A percentile compares a stretch with the other conserved stretches of the same genome.
Evolutionary conservation across 345 rosid species (phyloP).

Genomic region (Theobroma cacao): DNA sequence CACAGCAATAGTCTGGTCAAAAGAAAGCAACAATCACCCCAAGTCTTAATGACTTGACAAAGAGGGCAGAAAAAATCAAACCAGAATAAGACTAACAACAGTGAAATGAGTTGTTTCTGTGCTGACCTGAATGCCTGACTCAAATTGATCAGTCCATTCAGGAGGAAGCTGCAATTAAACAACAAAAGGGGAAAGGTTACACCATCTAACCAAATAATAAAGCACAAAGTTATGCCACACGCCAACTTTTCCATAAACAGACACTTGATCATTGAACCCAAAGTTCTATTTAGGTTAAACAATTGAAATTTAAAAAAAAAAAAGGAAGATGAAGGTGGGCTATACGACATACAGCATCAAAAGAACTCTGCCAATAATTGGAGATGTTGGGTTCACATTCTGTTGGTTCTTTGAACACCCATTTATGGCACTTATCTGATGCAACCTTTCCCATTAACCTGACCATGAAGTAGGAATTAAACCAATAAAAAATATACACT

Average conservation of each 20-base stretch:
- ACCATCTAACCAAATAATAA: constrained; percentile 24
- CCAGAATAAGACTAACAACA: not conserved
- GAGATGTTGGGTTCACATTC: constrained; percentile 94
- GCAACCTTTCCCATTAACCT: constrained; percentile 99
- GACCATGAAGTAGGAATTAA: constrained; percentile 16
- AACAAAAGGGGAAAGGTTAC: constrained; percentile 23
- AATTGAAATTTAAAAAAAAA: not conserved
- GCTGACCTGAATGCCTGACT: constrained; percentile 96
- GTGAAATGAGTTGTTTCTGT: not conserved
- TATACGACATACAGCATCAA: constrained; percentile 75
- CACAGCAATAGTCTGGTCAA: constrained; percentile 88
- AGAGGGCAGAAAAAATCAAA: not conserved
- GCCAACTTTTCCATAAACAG: not conserved
- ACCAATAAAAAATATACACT: constrained; percentile 7
- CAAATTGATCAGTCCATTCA: constrained; percentile 99
- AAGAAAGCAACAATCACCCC: not conserved
- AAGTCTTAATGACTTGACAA: constrained; percentile 12
- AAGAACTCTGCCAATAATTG: constrained; percentile 99
- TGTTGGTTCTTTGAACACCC: constrained; percentile 98
- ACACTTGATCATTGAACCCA: not conserved
- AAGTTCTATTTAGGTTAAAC: not conserved
- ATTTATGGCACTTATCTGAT: constrained; percentile 98
- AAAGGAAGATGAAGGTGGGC: not conserved
- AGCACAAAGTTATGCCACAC: not conserved
- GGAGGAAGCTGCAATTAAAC: constrained; percentile 78